These are phyloP conservation scores for Apiotrichum siamense DNA, from an alignment of 1,284 basidiomycete genomes.

Conservation along the genomic window DNA sequence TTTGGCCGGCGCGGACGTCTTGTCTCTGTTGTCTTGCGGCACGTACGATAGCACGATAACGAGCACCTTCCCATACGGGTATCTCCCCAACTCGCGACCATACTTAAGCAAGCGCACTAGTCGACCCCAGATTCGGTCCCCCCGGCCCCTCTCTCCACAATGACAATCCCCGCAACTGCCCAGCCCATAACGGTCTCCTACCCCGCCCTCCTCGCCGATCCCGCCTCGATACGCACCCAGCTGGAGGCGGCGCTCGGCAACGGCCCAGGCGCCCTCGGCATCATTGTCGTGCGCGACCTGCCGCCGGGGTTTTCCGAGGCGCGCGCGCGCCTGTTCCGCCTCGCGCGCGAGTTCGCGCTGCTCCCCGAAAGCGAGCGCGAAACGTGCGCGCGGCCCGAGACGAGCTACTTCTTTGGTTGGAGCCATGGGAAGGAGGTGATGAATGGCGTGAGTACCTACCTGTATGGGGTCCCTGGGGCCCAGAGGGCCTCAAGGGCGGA, in stretches of 20 bases:
- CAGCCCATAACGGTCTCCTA: constrained; percentile 63
- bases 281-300: constrained; percentile 72
- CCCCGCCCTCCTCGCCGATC: constrained; percentile 55
- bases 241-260: constrained; percentile 71
- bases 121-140: no score
- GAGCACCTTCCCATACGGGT: no score
- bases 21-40: no score
- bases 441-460: constrained; percentile 64
- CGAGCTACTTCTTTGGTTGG: constrained; percentile 66
- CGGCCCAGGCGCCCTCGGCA: constrained; percentile 64
- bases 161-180: background rate
- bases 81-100: no score
- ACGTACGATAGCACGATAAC: no score
- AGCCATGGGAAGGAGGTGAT: constrained; percentile 92
- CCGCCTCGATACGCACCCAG: constrained; percentile 55
- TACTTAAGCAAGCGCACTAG: no score
- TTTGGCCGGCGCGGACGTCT: no score
- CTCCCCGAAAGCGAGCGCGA: constrained; percentile 62
- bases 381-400: constrained; percentile 54
- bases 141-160: background rate
- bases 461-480: no score
- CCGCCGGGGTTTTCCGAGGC: constrained; percentile 59
- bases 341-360: constrained; percentile 67
- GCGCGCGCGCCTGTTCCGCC: constrained; percentile 63
- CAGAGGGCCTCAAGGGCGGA: no score